phyloP scores from a whole-genome alignment of 2,329 filamentous ascomycete species.

The Pseudocercospora fijiensis region DNA sequence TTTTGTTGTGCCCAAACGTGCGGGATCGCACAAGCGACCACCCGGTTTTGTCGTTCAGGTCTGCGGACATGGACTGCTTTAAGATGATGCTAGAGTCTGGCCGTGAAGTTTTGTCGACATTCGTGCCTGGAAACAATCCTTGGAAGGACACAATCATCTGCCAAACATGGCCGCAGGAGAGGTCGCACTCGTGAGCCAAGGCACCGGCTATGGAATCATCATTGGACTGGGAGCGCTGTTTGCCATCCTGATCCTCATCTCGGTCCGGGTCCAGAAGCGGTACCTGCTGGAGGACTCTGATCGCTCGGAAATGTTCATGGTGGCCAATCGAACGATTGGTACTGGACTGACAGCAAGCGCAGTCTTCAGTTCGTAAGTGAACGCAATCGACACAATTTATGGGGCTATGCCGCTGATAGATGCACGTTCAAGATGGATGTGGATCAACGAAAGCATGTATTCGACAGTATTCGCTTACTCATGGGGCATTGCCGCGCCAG shows the following conservation, averaged over 20 bases:
- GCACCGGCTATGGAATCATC: constrained; percentile 49
- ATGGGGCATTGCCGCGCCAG: constrained; percentile 30
- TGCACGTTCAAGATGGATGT: constrained; percentile 38
- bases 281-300: constrained; percentile 46
- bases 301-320: constrained; percentile 50
- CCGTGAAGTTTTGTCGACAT: background rate
- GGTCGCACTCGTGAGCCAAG: constrained; percentile 9
- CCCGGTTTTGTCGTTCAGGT: background rate
- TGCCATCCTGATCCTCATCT: constrained; percentile 48
- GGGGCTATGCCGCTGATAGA: constrained; percentile 1
- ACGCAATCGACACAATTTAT: background rate
- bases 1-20: constrained; percentile 1
- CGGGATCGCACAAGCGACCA: constrained; percentile 1
- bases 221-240: constrained; percentile 52
- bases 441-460: constrained; percentile 48
- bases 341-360: constrained; percentile 30
- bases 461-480: constrained; percentile 40
- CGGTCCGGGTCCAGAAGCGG: constrained; percentile 48
- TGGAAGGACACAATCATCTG: background rate
- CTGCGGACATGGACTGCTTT: background rate
- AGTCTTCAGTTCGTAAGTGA: constrained; percentile 11
- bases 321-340: constrained; percentile 33
- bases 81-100: background rate
- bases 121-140: background rate
- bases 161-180: constrained; percentile 6